Conservation (phyloP, 1,284 basidiomycete species). For the Neonothopanus nambi region DNA sequence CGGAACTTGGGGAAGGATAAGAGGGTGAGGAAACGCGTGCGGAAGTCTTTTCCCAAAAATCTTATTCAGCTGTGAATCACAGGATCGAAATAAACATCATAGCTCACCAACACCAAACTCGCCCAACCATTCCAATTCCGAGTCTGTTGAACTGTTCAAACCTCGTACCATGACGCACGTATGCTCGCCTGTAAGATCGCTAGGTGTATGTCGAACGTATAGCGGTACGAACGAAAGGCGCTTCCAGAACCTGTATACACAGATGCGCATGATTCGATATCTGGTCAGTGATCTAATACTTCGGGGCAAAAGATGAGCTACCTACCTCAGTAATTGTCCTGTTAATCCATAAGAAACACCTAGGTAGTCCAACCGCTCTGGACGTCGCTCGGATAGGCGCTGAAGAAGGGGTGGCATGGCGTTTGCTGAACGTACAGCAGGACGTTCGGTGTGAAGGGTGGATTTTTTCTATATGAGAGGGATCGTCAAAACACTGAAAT, state of each 20-base stretch:
- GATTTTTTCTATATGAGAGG: constrained; percentile 32
- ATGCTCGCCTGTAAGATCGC: constrained; percentile 96
- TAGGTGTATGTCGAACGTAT: constrained; percentile 92
- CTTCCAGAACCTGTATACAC: constrained; percentile 95
- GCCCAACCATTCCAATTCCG: constrained; percentile 78
- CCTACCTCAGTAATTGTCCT: constrained; percentile 75
- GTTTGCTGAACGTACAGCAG: constrained; percentile 71
- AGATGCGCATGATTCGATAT: not conserved
- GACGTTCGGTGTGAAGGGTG: constrained; percentile 71
- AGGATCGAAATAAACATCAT: not conserved
- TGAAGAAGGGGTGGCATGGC: constrained; percentile 94
- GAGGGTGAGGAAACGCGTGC: constrained; percentile 85
- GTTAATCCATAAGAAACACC: constrained; percentile 97
- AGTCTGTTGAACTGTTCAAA: constrained; percentile 67
- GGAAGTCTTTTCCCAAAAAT: too few species aligned
- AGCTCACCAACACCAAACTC: constrained; percentile 86
- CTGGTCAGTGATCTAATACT: not conserved
- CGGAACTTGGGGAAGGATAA: constrained; percentile 90
- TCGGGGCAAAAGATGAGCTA: not conserved
- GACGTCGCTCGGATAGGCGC: constrained; percentile 86
- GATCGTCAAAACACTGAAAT: not conserved
- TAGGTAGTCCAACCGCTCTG: constrained; percentile 91
- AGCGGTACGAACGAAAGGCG: constrained; percentile 88
- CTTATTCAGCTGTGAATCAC: too few species aligned
- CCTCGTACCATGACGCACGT: constrained; percentile 91